Evolutionary conservation across 2,329 filamentous ascomycete species (phyloP), one percentile per base, ranked within the genome.

Genomic region (Cercospora sp.): DNA sequence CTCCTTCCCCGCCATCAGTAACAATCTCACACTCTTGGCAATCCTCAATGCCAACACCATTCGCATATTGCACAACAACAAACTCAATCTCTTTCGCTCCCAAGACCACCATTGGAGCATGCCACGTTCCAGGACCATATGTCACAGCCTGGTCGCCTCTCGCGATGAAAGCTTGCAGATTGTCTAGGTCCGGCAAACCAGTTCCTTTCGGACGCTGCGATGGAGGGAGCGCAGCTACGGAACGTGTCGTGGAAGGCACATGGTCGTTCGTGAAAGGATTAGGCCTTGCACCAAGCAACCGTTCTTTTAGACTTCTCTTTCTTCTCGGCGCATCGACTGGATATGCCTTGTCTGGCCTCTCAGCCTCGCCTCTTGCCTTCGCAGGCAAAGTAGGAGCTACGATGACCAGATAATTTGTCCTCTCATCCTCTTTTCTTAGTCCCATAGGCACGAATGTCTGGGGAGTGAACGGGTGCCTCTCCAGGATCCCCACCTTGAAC

Each of bases 41-140:
- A 80, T 99, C 95, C 81, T 98, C 94, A 1, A 85, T 81, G 0
- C 81, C 87, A 12, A 95, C 90, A 2, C 91, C 93, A 79, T 96
- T 98, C 36, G 89, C 89, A 81, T 91, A 95, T 82, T 98, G 94
- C 72, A 91, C 87, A 1, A 98, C 94, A 5, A 96, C 87, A 79
- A 97, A 98, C 77, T 95, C 92, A 59, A 97, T 83, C 20, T 89
- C 84, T 64, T 83, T 81, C 55, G 81, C 79, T 0, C 94, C 94
- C 60, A 98, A 80, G 16, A 92, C 93, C 13, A 93, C 91, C 94
- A 99, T 98, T 0, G 95, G 95, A 69, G 94, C 93, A 83, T 99
- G 95, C 94, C 90, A 99, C 64, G 93, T 97, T 5, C 93, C 95
- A 1, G 91, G 89, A 1, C 87, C 93, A 79, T 98, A 99, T 2